These are phyloP conservation scores for Sclerotinia glacialis DNA, from an alignment of 2,329 filamentous ascomycete species.

Conservation along the genomic window DNA sequence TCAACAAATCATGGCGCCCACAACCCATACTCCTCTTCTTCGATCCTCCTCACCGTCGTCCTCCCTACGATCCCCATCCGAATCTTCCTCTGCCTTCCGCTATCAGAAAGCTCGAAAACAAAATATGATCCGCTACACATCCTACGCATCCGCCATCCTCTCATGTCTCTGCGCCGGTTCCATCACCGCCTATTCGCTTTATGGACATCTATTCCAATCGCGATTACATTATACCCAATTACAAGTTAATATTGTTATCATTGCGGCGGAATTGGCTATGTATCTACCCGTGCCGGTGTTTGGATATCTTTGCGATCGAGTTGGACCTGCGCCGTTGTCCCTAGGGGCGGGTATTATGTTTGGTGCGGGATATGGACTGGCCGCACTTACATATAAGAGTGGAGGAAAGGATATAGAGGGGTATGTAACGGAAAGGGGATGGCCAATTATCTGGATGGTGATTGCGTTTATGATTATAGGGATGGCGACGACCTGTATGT, in stretches of 20 bases:
- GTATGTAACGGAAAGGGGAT: slow-evolving; percentile 49
- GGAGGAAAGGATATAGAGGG: slow-evolving; percentile 47
- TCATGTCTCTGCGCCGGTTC: slow-evolving; percentile 78
- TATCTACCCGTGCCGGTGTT: slow-evolving; percentile 90
- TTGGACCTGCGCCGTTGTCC: slow-evolving; percentile 75
- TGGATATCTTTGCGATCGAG: slow-evolving; percentile 88
- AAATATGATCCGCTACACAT: slow-evolving; percentile 41
- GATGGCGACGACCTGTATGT: slow-evolving; percentile 82
- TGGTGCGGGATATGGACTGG: slow-evolving; percentile 76
- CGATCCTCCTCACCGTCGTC: slow-evolving; percentile 15
- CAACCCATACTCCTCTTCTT: slow-evolving; percentile 13
- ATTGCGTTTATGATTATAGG: slow-evolving; percentile 81
- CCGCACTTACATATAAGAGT: slow-evolving; percentile 71
- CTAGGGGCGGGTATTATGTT: slow-evolving; percentile 72
- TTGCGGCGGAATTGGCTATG: slow-evolving; percentile 80
- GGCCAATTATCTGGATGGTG: slow-evolving; percentile 81
- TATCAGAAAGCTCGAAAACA: slow-evolving; percentile 25
- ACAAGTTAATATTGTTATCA: slow-evolving; percentile 86
- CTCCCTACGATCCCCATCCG: slow-evolving; percentile 5
- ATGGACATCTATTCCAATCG: slow-evolving; percentile 85
- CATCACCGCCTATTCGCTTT: slow-evolving; percentile 90
- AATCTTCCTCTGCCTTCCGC: slow-evolving; percentile 6
- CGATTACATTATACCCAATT: slow-evolving; percentile 85
- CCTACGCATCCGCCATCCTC: slow-evolving; percentile 55
- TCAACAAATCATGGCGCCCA: slow-evolving; percentile 17